A percentile compares a stretch with the other conserved stretches of the same genome.
Evolutionary conservation across 805 yeast genomes (phyloP).

Genomic region (Kodamaea jinghongensis): DNA sequence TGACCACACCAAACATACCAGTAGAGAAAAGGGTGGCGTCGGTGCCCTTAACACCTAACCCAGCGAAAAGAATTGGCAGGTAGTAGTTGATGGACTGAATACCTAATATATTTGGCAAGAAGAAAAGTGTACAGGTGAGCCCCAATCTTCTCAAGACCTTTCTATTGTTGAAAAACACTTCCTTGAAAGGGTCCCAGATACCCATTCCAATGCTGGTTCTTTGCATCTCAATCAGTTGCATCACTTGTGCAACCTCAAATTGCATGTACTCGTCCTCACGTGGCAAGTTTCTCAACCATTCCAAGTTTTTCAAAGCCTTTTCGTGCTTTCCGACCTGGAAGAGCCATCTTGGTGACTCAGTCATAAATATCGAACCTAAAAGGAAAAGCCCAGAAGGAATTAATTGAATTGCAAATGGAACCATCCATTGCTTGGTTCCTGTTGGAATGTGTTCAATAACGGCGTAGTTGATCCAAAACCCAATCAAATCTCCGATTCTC

Average conservation of each 20-base stretch:
- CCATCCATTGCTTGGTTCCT: constrained; percentile 34
- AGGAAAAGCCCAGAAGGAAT: constrained; percentile 37
- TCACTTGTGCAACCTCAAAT: constrained; percentile 36
- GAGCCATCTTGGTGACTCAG: constrained; percentile 38
- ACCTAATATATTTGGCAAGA: constrained; percentile 40
- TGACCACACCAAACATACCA: constrained; percentile 40
- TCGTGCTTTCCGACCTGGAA: constrained; percentile 29
- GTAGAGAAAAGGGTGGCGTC: constrained; percentile 37
- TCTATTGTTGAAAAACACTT: constrained; percentile 27
- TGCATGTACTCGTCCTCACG: constrained; percentile 33
- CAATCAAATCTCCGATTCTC: constrained; percentile 39
- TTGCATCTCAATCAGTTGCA: constrained; percentile 30
- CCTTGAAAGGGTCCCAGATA: constrained; percentile 31
- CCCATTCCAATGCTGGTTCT: constrained; percentile 29
- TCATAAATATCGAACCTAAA: constrained; percentile 30
- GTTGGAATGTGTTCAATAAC: constrained; percentile 24
- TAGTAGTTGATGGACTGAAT: constrained; percentile 40
- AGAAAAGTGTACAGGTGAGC: constrained; percentile 32
- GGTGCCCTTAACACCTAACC: constrained; percentile 37
- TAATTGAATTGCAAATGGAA: constrained; percentile 39
- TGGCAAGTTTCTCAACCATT: constrained; percentile 35
- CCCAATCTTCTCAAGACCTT: constrained; percentile 26
- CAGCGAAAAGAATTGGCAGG: constrained; percentile 34
- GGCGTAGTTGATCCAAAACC: constrained; percentile 38
- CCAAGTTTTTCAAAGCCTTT: constrained; percentile 31